Percentiles rank a stretch among this genome's conserved stretches.
Conservation (phyloP, 2,329 filamentous ascomycete genomes). For the Pseudogymnoascus sp. region DNA sequence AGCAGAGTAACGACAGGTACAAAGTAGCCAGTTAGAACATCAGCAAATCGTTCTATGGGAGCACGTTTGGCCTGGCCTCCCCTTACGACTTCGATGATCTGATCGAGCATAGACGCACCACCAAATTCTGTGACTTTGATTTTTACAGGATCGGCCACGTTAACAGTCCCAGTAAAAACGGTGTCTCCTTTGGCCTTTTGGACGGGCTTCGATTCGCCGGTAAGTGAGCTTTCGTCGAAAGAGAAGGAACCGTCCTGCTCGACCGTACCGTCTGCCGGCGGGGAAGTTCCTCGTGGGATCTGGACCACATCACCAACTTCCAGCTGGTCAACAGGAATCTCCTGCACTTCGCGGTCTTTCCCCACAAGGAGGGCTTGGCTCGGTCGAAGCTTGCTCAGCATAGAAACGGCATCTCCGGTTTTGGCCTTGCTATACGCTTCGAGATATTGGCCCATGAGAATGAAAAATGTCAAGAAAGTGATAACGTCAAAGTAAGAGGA, state of each 20-base stretch:
- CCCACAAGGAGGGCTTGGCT: constrained; percentile 64
- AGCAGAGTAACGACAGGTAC: too few species aligned
- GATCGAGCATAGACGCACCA: too few species aligned
- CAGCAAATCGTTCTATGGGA: too few species aligned
- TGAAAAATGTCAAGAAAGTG: constrained; percentile 82
- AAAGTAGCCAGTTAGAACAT: too few species aligned
- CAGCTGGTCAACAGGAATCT: constrained; percentile 40
- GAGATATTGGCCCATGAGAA: constrained; percentile 64
- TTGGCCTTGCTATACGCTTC: constrained; percentile 90
- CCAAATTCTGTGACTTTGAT: constrained; percentile 22
- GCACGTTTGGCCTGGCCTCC: too few species aligned
- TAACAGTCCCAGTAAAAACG: constrained; percentile 49
- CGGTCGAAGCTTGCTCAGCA: constrained; percentile 69
- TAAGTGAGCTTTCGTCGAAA: constrained; percentile 56
- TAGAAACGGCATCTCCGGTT: constrained; percentile 76
- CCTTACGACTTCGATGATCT: too few species aligned
- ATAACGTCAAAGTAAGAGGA: constrained; percentile 85
- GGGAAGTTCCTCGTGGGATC: constrained; percentile 67
- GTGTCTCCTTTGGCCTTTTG: constrained; percentile 41
- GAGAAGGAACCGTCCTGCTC: constrained; percentile 44
- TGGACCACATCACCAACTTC: constrained; percentile 63
- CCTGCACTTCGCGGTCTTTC: not conserved
- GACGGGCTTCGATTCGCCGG: constrained; percentile 42
- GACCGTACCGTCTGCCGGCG: constrained; percentile 68
- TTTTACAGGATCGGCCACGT: constrained; percentile 43